A percentile compares a stretch with the other conserved stretches of the same genome.
These are phyloP conservation scores for Neopestalotiopsis sp. DNA, from an alignment of 2,329 filamentous ascomycete genomes.

Conservation along the genomic window DNA sequence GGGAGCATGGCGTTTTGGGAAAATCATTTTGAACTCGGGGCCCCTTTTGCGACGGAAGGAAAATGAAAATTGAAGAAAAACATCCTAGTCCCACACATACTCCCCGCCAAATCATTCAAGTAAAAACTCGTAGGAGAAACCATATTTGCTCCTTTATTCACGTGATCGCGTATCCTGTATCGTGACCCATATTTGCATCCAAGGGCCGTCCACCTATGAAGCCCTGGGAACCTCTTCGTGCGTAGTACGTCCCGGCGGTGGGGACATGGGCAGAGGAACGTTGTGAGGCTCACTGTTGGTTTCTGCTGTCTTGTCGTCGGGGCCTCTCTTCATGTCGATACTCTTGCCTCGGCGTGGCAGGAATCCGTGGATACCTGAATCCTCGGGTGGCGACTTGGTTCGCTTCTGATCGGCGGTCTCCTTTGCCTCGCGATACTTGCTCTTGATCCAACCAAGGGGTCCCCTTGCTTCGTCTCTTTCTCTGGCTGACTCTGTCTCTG, in stretches of 20 bases:
- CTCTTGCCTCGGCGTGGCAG: slow-evolving; percentile 50
- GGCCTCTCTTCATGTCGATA: slow-evolving; percentile 49
- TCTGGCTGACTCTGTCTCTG: slow-evolving; percentile 43
- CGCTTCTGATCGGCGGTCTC: slow-evolving; percentile 60
- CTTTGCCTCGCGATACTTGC: slow-evolving; percentile 64
- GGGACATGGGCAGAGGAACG: slow-evolving; percentile 32
- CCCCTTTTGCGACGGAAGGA: neutral
- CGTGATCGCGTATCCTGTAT: slow-evolving; percentile 8
- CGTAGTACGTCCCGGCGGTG: slow-evolving; percentile 30
- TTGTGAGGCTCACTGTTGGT: slow-evolving; percentile 29
- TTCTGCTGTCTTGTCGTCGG: slow-evolving; percentile 38
- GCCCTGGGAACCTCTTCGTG: slow-evolving; percentile 30
- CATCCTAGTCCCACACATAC: slow-evolving; percentile 1
- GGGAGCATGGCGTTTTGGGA: neutral
- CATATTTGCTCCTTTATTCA: neutral
- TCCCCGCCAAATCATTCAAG: slow-evolving; percentile 5
- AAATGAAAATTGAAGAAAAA: neutral
- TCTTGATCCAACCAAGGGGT: slow-evolving; percentile 63
- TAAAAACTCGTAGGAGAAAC: slow-evolving; percentile 2
- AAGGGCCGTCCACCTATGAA: slow-evolving; percentile 25
- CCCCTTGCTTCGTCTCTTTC: slow-evolving; percentile 55
- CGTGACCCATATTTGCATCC: slow-evolving; percentile 15
- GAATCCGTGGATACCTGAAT: slow-evolving; percentile 37
- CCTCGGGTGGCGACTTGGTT: slow-evolving; percentile 60
- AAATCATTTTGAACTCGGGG: neutral